A percentile compares a stretch with the other conserved stretches of the same genome.
These are phyloP conservation scores for Dothidotthia symphoricarpi DNA, from an alignment of 2,329 filamentous ascomycete species.

Conservation along the genomic window DNA sequence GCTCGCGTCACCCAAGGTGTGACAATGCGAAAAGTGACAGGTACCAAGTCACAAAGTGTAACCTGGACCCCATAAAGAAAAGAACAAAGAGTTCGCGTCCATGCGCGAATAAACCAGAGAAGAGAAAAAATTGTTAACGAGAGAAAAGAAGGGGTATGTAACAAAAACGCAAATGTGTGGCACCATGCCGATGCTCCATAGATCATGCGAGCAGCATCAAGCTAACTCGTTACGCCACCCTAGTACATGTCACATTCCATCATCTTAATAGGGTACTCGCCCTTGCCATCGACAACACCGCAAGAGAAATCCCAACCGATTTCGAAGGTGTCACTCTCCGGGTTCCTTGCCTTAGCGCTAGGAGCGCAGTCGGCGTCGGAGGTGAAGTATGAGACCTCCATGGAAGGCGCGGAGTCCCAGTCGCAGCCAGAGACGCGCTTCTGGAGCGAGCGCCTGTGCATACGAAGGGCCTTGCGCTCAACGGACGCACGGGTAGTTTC, in stretches of 20 bases:
- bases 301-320: conserved; percentile 42
- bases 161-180: too few relatives aligned
- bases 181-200: too few relatives aligned
- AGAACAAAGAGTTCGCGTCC: too few relatives aligned
- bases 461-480: conserved; percentile 35
- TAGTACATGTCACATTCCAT: conserved; percentile 34
- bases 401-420: conserved; percentile 42
- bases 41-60: too few relatives aligned
- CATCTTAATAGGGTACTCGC: conserved; percentile 45
- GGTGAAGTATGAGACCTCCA: conserved; percentile 45
- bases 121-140: too few relatives aligned
- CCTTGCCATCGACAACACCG: conserved; percentile 45
- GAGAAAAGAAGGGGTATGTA: too few relatives aligned
- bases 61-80: too few relatives aligned
- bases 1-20: too few relatives aligned
- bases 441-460: conserved; percentile 31
- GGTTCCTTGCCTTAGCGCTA: conserved; percentile 26
- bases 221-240: too few relatives aligned
- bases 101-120: too few relatives aligned
- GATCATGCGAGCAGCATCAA: too few relatives aligned
- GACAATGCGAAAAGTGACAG: too few relatives aligned
- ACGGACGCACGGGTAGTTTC: conserved; percentile 22
- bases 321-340: conserved; percentile 35
- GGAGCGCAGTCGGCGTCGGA: conserved; percentile 41
- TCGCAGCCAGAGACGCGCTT: conserved; percentile 35